These are phyloP conservation scores for Ophiostoma australiae DNA, from an alignment of 2,329 filamentous ascomycete species.

Conservation along the genomic window DNA sequence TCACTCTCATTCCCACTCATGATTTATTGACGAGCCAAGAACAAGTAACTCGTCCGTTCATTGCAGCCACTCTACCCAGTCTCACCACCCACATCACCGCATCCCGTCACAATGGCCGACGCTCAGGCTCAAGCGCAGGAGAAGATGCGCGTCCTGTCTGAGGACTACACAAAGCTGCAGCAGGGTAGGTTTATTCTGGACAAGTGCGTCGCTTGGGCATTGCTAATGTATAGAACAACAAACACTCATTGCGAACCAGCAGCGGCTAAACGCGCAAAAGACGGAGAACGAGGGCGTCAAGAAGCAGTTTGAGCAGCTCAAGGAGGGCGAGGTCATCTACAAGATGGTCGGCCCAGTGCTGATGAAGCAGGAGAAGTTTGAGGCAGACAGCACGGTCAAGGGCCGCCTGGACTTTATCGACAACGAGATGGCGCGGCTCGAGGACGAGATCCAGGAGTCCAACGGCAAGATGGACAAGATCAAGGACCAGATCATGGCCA, in stretches of 20 bases:
- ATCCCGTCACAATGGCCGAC: constrained; percentile 10
- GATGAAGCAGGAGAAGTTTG: constrained; percentile 86
- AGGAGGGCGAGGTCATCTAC: constrained; percentile 84
- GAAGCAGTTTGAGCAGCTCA: constrained; percentile 76
- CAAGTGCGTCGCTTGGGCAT: background rate
- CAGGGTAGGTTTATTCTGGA: constrained; percentile 51
- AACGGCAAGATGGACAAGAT: constrained; percentile 56
- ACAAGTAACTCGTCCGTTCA: background rate
- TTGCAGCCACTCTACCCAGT: background rate
- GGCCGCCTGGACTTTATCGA: constrained; percentile 87
- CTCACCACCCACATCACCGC: background rate
- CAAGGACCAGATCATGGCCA: constrained; percentile 55
- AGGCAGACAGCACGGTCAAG: constrained; percentile 87
- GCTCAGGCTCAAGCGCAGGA: constrained; percentile 57
- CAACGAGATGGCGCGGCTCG: constrained; percentile 68
- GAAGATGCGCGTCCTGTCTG: constrained; percentile 73
- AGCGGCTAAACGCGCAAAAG: constrained; percentile 89
- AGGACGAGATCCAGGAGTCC: constrained; percentile 50
- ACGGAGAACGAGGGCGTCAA: constrained; percentile 89
- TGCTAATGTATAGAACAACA: constrained; percentile 63
- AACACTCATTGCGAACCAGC: constrained; percentile 67
- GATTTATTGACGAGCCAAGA: background rate
- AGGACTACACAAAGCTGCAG: constrained; percentile 83
- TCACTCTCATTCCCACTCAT: background rate
- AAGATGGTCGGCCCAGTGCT: constrained; percentile 91